These are phyloP conservation scores for Neurospora sp. DNA, from an alignment of 495 filamentous ascomycete genomes.

Conservation along the genomic window DNA sequence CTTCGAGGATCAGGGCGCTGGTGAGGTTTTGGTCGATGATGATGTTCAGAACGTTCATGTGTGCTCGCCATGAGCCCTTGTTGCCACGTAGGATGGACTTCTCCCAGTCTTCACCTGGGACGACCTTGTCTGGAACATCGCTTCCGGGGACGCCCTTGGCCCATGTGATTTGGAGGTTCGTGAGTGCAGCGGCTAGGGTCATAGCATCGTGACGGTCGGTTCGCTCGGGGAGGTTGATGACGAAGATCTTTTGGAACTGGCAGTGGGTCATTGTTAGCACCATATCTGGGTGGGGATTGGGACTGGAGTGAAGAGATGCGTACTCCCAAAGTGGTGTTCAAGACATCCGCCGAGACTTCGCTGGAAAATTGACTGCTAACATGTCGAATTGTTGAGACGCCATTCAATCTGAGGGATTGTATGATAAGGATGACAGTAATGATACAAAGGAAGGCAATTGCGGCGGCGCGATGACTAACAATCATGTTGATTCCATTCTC, in stretches of 20 bases:
- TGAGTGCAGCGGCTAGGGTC: conserved; percentile 40
- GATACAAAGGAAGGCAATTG: neutral
- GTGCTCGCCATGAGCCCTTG: conserved; percentile 36
- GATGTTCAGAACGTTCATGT: conserved; percentile 33
- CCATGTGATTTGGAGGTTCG: conserved; percentile 43
- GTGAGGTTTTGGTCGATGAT: conserved; percentile 25
- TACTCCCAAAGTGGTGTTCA: conserved; percentile 26
- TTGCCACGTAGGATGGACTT: conserved; percentile 18
- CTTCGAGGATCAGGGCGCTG: conserved; percentile 38
- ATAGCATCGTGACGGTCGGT: conserved; percentile 55
- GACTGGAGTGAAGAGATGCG: neutral
- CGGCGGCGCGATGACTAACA: conserved; percentile 6
- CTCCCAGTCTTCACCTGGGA: conserved; percentile 13
- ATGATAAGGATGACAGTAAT: conserved; percentile 4
- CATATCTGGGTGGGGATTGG: no score
- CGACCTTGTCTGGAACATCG: conserved; percentile 25
- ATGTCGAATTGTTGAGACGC: conserved; percentile 1
- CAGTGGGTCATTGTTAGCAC: neutral
- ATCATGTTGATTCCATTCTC: conserved; percentile 6
- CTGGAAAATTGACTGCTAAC: neutral
- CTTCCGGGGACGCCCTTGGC: conserved; percentile 41
- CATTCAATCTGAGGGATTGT: neutral
- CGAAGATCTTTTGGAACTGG: conserved; percentile 52
- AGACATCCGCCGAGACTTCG: conserved; percentile 1
- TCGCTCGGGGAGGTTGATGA: conserved; percentile 49